Evolutionary conservation across 2,329 filamentous ascomycete species (phyloP), one percentile per base, ranked within the genome.

Genomic region (Trichoderma koningiopsis): DNA sequence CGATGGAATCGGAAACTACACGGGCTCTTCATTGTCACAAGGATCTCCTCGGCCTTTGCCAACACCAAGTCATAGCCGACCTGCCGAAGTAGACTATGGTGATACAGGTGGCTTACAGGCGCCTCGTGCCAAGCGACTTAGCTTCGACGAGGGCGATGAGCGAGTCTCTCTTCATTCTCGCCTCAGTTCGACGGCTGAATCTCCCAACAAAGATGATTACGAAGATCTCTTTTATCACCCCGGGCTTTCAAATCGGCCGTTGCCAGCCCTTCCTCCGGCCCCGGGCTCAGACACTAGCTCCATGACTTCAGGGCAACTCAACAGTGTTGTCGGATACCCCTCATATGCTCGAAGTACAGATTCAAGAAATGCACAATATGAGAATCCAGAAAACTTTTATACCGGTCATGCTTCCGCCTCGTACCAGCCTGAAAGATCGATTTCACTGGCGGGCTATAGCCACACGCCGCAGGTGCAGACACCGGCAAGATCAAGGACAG

Each of bases 201-300:
- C 90, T 33, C 89, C 90, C 1, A 81, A 83, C 43, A 88, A 88
- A 72, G 89, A 92, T 55, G 93, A 94, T 68, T 92, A 93, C 71
- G 92, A 92, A 22, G 96, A 97, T 74, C 89, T 98, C 77, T 97
- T 97, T 77, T 99, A 96, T 78, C 94, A 98, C 75, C 94, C 94
- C 22, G 93, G 93, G 49, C 88, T 94, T 76, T 82, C 87, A 72
- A 83, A 74, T 84, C 89, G 82, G 81, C 94, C 80, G 79, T 91
- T 83, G 76, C 92, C 82, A 73, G 87, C 87, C 8, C 81, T 90
- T 2, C 88, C 88, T 5, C 83, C 87, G 3, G 87, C 85, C 10
- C 83, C 87, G 57, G 87, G 85, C 8, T 89, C 89, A 2, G 92
- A 93, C 70, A 84, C 82, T 73, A 86, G 84, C 75, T 84, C 84